phyloP scores from a whole-genome alignment of 2,329 filamentous ascomycete species.

The Aaosphaeria arxii region DNA sequence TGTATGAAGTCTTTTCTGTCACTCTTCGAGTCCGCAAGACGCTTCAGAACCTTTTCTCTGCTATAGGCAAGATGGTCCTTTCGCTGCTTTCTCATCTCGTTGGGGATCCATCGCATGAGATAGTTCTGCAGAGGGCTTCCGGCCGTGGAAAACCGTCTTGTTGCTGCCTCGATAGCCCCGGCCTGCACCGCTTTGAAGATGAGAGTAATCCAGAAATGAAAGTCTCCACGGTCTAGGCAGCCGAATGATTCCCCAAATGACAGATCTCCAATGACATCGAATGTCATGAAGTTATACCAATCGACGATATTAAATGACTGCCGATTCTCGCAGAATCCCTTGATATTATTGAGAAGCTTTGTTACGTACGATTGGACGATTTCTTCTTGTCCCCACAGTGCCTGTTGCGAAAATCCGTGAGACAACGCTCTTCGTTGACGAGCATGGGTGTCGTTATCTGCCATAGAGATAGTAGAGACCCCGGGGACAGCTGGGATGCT shows the following conservation, averaged over 20 bases:
- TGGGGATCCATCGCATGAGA: constrained; percentile 12
- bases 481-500: constrained; percentile 7
- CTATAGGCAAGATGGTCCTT: constrained; percentile 10
- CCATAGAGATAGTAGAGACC: constrained; percentile 16
- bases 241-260: constrained; percentile 22
- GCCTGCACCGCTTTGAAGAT: constrained; percentile 10
- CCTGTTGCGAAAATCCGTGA: constrained; percentile 32
- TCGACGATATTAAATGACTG: constrained; percentile 19
- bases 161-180: constrained; percentile 8
- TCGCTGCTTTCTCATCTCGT: constrained; percentile 7
- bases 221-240: constrained; percentile 13
- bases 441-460: constrained; percentile 21
- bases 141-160: constrained; percentile 7
- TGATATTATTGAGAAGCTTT: constrained; percentile 33
- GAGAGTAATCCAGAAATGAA: constrained; percentile 20
- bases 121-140: constrained; percentile 9
- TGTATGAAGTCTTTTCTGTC: constrained; percentile 15
- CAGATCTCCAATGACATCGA: constrained; percentile 22
- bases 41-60: constrained; percentile 11
- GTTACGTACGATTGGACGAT: constrained; percentile 34
- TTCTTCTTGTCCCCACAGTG: constrained; percentile 28
- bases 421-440: constrained; percentile 28
- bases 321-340: constrained; percentile 16
- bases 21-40: constrained; percentile 11
- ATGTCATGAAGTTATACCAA: constrained; percentile 20